Percentiles rank a stretch among this genome's conserved stretches.
phyloP scores from a whole-genome alignment of 768 basidiomycete genomes.

The Collybia sp. region DNA sequence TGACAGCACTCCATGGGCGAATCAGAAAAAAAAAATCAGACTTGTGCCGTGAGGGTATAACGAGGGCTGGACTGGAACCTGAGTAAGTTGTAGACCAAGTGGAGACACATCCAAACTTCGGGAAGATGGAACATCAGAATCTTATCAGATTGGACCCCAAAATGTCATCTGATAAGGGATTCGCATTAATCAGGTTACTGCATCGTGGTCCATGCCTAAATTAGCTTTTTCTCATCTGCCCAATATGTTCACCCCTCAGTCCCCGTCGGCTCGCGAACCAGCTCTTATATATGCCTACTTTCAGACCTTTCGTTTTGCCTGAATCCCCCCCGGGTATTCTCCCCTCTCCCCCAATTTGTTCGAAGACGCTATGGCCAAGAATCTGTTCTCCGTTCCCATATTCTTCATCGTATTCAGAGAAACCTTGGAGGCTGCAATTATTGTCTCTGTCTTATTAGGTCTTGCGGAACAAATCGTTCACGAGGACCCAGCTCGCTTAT shows the following conservation, averaged over 20 bases:
- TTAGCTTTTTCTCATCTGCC: neutral
- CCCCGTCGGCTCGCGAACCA: neutral
- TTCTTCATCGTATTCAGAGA: constrained; percentile 98
- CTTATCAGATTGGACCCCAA: constrained; percentile 30
- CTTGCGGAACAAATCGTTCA: constrained; percentile 84
- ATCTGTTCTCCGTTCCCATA: constrained; percentile 85
- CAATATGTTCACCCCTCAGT: neutral
- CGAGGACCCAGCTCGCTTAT: constrained; percentile 22
- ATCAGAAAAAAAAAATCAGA: too few species aligned
- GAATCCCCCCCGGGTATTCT: constrained; percentile 9
- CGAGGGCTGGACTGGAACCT: too few species aligned
- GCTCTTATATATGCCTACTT: constrained; percentile 1
- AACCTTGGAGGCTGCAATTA: constrained; percentile 88
- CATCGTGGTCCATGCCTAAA: neutral
- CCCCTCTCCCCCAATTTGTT: constrained; percentile 10
- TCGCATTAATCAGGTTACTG: constrained; percentile 17
- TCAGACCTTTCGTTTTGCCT: constrained; percentile 8
- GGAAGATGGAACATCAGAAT: constrained; percentile 5
- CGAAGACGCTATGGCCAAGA: constrained; percentile 47
- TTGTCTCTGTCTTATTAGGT: constrained; percentile 87
- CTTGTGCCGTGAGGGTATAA: too few species aligned
- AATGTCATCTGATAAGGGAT: constrained; percentile 18
- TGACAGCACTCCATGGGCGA: too few species aligned
- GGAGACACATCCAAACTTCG: too few species aligned
- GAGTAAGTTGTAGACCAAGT: too few species aligned